phyloP scores from a whole-genome alignment of 2,329 filamentous ascomycete genomes.

The Fusarium beomiforme region DNA sequence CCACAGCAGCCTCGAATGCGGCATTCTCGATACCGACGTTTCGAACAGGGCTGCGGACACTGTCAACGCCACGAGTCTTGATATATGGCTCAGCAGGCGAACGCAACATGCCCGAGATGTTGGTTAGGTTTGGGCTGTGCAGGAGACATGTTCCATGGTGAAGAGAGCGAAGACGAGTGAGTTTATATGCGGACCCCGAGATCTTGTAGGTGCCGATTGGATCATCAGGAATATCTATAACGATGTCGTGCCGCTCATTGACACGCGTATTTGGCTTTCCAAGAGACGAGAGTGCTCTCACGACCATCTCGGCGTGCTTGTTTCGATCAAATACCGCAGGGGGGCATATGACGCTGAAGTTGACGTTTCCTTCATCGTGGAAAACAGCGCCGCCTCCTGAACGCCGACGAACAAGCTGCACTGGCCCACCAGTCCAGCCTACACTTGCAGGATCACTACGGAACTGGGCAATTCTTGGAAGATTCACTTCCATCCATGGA shows the following conservation, averaged over 20 bases:
- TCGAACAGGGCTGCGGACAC: conserved; percentile 83
- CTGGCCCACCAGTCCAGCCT: conserved; percentile 42
- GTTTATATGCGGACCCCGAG: conserved; percentile 94
- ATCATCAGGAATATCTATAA: conserved; percentile 63
- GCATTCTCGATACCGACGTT: conserved; percentile 72
- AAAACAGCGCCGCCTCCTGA: conserved; percentile 94
- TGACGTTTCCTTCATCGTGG: conserved; percentile 92
- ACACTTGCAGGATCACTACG: conserved; percentile 31
- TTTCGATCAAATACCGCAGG: conserved; percentile 80
- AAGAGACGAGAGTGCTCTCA: conserved; percentile 75
- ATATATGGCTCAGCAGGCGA: conserved; percentile 84
- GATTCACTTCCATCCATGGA: conserved; percentile 91
- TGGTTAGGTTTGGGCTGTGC: conserved; percentile 75
- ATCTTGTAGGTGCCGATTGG: conserved; percentile 71
- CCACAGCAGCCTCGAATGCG: conserved; percentile 65
- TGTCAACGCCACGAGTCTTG: conserved; percentile 86
- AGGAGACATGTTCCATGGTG: conserved; percentile 95
- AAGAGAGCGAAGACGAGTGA: conserved; percentile 81
- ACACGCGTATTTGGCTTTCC: conserved; percentile 73
- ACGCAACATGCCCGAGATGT: conserved; percentile 75
- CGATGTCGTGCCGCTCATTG: conserved; percentile 93
- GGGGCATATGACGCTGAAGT: conserved; percentile 92
- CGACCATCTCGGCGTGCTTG: conserved; percentile 92
- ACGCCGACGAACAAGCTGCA: conserved; percentile 79
- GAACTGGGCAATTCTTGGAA: conserved; percentile 63